Conservation (phyloP, 2,329 filamentous ascomycete species). For the Aureobasidium musti region DNA sequence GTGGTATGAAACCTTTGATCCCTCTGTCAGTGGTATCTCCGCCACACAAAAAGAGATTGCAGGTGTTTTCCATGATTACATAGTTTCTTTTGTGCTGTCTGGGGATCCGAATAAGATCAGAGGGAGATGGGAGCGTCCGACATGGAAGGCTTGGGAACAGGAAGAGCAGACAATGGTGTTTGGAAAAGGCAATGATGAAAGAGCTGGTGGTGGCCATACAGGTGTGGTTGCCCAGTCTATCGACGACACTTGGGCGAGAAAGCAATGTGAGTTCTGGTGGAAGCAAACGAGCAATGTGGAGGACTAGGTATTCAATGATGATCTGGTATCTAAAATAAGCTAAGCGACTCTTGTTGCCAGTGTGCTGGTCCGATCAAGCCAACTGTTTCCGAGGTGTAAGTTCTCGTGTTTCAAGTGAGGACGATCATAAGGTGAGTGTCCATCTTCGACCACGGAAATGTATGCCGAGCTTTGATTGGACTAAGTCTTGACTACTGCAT, state of each 20-base stretch:
- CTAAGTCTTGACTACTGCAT: too few relatives aligned
- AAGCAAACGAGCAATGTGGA: conserved; percentile 30
- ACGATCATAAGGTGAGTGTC: too few relatives aligned
- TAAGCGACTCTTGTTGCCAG: too few relatives aligned
- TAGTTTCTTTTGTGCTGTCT: conserved; percentile 40
- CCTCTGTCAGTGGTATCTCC: conserved; percentile 34
- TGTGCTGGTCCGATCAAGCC: too few relatives aligned
- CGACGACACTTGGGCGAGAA: conserved; percentile 49
- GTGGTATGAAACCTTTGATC: conserved; percentile 41
- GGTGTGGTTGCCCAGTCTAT: conserved; percentile 51
- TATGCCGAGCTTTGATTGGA: too few relatives aligned
- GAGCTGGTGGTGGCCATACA: conserved; percentile 40
- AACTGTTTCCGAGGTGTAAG: too few relatives aligned
- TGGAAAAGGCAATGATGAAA: conserved; percentile 62
- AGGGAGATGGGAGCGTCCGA: conserved; percentile 34
- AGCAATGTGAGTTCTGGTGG: conserved; percentile 65
- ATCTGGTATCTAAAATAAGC: too few relatives aligned
- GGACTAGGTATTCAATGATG: conserved; percentile 15
- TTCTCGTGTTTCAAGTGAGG: too few relatives aligned
- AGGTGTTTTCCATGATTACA: conserved; percentile 39
- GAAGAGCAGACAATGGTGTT: conserved; percentile 53
- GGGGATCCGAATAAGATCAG: conserved; percentile 39
- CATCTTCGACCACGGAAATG: too few relatives aligned
- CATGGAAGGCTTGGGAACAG: conserved; percentile 36
- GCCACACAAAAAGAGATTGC: conserved; percentile 40